These are phyloP conservation scores for Scalesia atractyloides DNA, from an alignment of 129 eudicot species.

Conservation along the genomic window DNA sequence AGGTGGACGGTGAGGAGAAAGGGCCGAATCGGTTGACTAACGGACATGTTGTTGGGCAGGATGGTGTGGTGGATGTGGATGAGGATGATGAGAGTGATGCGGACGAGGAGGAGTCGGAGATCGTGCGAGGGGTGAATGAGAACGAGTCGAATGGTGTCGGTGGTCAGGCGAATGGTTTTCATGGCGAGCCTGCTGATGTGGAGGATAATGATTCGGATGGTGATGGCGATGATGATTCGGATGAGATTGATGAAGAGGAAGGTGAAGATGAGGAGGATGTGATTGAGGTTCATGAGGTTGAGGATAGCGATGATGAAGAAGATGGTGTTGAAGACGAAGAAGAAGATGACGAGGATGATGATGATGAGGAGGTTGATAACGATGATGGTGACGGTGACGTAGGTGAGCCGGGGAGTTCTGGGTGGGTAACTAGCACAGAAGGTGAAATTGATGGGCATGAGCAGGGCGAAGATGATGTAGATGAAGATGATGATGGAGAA, in stretches of 20 bases:
- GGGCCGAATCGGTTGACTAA: slow-evolving; percentile 46
- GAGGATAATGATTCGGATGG: slow-evolving; percentile 59
- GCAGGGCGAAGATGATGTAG: slow-evolving; percentile 95
- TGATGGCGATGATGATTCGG: slow-evolving; percentile 69
- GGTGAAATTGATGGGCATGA: slow-evolving; percentile 99
- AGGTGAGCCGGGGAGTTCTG: slow-evolving; percentile 62
- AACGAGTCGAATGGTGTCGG: slow-evolving; percentile 4
- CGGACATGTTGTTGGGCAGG: slow-evolving; percentile 53
- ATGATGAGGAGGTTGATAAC: slow-evolving; percentile 55
- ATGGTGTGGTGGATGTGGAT: slow-evolving; percentile 89
- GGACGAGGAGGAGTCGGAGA: slow-evolving; percentile 93
- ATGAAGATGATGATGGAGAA: slow-evolving; percentile 94
- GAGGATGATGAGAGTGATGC: slow-evolving; percentile 98
- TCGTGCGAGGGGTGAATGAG: slow-evolving; percentile 52
- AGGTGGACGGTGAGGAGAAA: slow-evolving; percentile 77
- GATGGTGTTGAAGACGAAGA: slow-evolving; percentile 80
- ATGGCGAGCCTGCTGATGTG: slow-evolving; percentile 38
- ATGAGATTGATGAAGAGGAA: slow-evolving; percentile 79
- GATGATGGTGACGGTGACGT: slow-evolving; percentile 66
- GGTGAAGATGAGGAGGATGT: slow-evolving; percentile 89
- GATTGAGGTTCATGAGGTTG: slow-evolving; percentile 84
- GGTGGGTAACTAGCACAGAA: slow-evolving; percentile 71
- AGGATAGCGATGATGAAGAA: slow-evolving; percentile 79
- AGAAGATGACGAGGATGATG: slow-evolving; percentile 76
- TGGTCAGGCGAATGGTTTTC: slow-evolving; percentile 67